Evolutionary conservation across 768 basidiomycete species (phyloP).

Genomic region (Hygrophoropsis aurantiaca): DNA sequence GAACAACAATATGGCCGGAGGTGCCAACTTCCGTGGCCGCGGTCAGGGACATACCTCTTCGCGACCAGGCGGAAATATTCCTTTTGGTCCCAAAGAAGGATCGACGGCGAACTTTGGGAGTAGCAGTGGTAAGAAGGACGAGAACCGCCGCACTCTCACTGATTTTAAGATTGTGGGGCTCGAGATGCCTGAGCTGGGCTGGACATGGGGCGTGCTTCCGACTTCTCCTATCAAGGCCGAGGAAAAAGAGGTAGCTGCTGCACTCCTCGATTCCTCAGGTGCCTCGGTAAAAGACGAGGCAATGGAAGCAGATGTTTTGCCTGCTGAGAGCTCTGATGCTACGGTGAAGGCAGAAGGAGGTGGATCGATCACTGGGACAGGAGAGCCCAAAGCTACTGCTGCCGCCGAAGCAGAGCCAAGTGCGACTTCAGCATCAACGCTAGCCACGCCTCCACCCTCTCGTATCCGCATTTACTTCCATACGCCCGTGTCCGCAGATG

Average conservation of each 20-base stretch:
- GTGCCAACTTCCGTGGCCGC: slow-evolving; percentile 55
- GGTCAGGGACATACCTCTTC: slow-evolving; percentile 51
- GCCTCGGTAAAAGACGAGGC: slow-evolving; percentile 32
- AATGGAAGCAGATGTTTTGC: slow-evolving; percentile 14
- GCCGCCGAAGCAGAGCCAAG: slow-evolving; percentile 31
- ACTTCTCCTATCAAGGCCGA: slow-evolving; percentile 32
- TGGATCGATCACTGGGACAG: slow-evolving; percentile 20
- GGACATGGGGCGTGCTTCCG: slow-evolving; percentile 81
- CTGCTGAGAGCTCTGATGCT: slow-evolving; percentile 17
- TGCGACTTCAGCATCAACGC: slow-evolving; percentile 15
- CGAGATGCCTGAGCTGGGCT: slow-evolving; percentile 76
- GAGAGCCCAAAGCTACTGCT: slow-evolving; percentile 23
- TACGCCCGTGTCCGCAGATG: slow-evolving; percentile 82
- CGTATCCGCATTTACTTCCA: slow-evolving; percentile 92
- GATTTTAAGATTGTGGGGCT: slow-evolving; percentile 97
- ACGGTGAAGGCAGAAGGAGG: slow-evolving; percentile 25
- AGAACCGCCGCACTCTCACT: slow-evolving; percentile 88
- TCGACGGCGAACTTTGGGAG: slow-evolving; percentile 42
- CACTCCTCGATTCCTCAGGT: slow-evolving; percentile 31
- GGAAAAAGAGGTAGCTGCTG: slow-evolving; percentile 33
- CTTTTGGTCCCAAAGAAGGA: slow-evolving; percentile 53
- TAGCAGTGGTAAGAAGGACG: slow-evolving; percentile 74
- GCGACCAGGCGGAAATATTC: slow-evolving; percentile 30
- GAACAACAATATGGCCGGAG: slow-evolving; percentile 34
- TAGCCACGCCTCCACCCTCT: slow-evolving; percentile 58